Evolutionary conservation across 2,329 filamentous ascomycete species (phyloP), one percentile per base, ranked within the genome.

Genomic region (Pseudogymnoascus sp.): DNA sequence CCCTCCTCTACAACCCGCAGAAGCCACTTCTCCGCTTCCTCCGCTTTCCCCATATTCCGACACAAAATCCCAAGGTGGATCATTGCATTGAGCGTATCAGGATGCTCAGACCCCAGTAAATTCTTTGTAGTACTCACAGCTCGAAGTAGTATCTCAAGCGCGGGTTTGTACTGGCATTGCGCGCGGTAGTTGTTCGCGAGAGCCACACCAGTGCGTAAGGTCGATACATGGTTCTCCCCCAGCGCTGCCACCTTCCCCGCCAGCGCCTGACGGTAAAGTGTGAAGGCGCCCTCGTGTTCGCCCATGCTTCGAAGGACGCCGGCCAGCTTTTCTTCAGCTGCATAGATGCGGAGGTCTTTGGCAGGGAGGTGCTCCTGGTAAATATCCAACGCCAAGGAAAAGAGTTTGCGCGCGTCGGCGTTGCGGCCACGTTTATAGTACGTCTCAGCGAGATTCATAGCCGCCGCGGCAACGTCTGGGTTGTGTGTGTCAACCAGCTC

Each of bases 161-260:
- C 68, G 12, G 68, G 66, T 4, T 64, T 60, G 43, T 67, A 67
- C 39, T 62, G 64, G 18, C 64, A 64, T 32, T 66, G 65, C 1
- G 41, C 43, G 5, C 59, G 22, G 8, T 65, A 60, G 7, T 58
- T 59, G 20, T 8, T 34, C 5, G 61, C 66, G 11, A 69, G 63
- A 34, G 62, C 59, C 28, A 63, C 32, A 38, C 65, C 61, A 7
- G 50, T 64, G 2, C 7, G 14, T 7, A 66, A 61, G 14, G 57
- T 61, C 12, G 57, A n/a, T 1, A 32, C 30, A 28, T 65, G 61
- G 7, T 62, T 54, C 11, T 60, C 18, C 4, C 61, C 61, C 3
- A 60, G 12, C 2, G 58, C 22, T 5, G 41, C 62, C 8, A 54
- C 18, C 2, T 50, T 38, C 14, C 18, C 16, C 6, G 32, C 18